Conservation (phyloP, 139 green algal species). For the Chara braunii region DNA sequence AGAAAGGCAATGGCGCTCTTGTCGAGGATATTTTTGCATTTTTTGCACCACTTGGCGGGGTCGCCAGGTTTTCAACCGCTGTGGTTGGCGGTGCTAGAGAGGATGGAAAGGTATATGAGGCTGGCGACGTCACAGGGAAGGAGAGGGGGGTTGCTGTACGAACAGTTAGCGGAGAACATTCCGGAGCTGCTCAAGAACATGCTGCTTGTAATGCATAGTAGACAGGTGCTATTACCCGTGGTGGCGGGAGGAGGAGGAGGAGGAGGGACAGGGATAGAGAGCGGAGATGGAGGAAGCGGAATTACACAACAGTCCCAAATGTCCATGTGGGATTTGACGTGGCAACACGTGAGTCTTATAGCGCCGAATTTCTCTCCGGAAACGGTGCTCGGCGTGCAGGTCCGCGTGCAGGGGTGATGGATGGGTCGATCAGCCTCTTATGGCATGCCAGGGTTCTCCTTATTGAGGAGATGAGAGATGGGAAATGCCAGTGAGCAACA, state of each 20-base stretch:
- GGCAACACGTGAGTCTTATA: slow-evolving; percentile 47
- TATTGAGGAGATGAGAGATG: background rate
- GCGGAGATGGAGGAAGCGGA: no score
- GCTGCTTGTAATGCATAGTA: slow-evolving; percentile 77
- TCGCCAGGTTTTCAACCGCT: slow-evolving; percentile 33
- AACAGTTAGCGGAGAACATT: slow-evolving; percentile 65
- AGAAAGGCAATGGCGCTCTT: slow-evolving; percentile 52
- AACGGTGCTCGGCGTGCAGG: slow-evolving; percentile 37
- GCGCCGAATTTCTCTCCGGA: slow-evolving; percentile 50
- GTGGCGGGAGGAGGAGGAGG: background rate
- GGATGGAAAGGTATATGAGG: slow-evolving; percentile 34
- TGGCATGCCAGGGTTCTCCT: background rate
- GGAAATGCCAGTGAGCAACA: background rate
- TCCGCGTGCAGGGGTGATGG: background rate
- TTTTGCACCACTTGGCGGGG: background rate
- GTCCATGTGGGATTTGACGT: slow-evolving; percentile 74
- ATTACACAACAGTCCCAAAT: slow-evolving; percentile 7
- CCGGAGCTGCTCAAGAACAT: slow-evolving; percentile 91
- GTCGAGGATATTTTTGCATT: slow-evolving; percentile 56
- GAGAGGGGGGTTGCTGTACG: slow-evolving; percentile 25
- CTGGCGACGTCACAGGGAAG: slow-evolving; percentile 44
- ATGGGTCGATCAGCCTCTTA: no score
- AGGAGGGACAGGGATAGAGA: no score
- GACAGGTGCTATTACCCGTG: slow-evolving; percentile 48
- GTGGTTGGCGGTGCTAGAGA: slow-evolving; percentile 28